Evolutionary conservation across 1,284 basidiomycete species (phyloP), one percentile per base, ranked within the genome.

Genomic region (Ganoderma sp.): DNA sequence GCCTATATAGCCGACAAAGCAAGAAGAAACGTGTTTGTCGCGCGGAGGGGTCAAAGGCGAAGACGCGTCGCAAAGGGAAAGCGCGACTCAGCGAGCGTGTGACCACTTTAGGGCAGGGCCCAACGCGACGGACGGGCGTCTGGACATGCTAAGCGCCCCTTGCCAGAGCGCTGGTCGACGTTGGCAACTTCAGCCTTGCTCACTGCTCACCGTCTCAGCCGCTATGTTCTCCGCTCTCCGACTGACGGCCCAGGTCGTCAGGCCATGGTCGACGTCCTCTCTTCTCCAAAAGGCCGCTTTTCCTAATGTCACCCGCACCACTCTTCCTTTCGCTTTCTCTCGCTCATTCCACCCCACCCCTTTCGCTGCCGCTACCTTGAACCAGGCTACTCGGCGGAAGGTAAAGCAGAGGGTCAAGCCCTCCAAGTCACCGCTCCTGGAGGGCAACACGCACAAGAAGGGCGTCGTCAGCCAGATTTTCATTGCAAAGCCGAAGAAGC

Each of bases 401-500:
- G 86, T 85, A 75, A 84, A 85, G 74, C 82, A 84, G 65, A 87
- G 87, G 66, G 79, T 76, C 59, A 86, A 84, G 70, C 72, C 81
- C 15, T 85, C 90, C 25, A 90, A 87, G 76, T 89, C 94, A 5
- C 96, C 96, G 0, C 87, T 96, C 12, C 86, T 98, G 32, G 83
- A 92, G 70, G 84, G 80, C 41, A 91, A 88, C 77, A 93, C 91
- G 14, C 96, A 98, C 81, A 90, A 90, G 75, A 98, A 97, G 79
- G 96, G 94, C 45, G 95, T 98, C 68, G 93, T 94, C 78, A 88
- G 90, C 39, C 89, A 91, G 73, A 89, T 98, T 32, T 92, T 93
- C 80, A 93, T 90, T 58, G 88, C 86, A 74, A 96, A 93, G 78
- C 98, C 98, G 32, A 98, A 97, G 85, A 99, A 99, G 79, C 98